phyloP scores from a whole-genome alignment of 129 eudicot genomes.

The Apium graveolens region DNA sequence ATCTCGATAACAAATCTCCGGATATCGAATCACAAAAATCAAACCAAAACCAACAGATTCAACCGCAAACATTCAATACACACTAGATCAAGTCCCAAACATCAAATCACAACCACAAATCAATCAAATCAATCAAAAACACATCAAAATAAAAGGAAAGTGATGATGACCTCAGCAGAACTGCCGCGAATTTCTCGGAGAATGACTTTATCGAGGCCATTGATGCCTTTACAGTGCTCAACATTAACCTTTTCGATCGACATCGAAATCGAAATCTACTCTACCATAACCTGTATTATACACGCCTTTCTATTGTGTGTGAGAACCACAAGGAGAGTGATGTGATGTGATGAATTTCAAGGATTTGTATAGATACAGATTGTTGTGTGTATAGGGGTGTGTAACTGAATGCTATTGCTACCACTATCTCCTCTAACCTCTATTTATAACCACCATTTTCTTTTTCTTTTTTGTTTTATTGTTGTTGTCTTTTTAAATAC shows the following conservation, averaged over 20 bases:
- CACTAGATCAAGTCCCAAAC: background rate
- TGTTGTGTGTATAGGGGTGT: background rate
- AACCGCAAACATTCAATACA: background rate
- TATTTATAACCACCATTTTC: background rate
- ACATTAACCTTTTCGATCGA: constrained; percentile 34
- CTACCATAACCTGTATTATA: constrained; percentile 12
- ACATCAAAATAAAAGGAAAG: background rate
- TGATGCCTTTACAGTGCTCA: constrained; percentile 60
- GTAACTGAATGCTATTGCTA: background rate
- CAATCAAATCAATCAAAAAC: too few relatives aligned
- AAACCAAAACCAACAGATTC: background rate
- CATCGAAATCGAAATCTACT: constrained; percentile 8
- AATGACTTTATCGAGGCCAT: constrained; percentile 68
- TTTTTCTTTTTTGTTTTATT: too few relatives aligned
- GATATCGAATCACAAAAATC: background rate
- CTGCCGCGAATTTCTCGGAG: constrained; percentile 66
- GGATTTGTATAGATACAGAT: background rate
- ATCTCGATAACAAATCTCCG: background rate
- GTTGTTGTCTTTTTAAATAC: too few relatives aligned
- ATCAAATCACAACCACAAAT: background rate
- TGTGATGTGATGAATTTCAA: background rate
- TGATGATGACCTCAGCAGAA: constrained; percentile 56
- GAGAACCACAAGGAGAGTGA: background rate
- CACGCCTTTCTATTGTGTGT: too few relatives aligned
- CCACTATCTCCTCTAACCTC: background rate